A percentile compares a stretch with the other conserved stretches of the same genome.
Conservation (phyloP, 768 basidiomycete species). For the Chlorophyllum brunneum region DNA sequence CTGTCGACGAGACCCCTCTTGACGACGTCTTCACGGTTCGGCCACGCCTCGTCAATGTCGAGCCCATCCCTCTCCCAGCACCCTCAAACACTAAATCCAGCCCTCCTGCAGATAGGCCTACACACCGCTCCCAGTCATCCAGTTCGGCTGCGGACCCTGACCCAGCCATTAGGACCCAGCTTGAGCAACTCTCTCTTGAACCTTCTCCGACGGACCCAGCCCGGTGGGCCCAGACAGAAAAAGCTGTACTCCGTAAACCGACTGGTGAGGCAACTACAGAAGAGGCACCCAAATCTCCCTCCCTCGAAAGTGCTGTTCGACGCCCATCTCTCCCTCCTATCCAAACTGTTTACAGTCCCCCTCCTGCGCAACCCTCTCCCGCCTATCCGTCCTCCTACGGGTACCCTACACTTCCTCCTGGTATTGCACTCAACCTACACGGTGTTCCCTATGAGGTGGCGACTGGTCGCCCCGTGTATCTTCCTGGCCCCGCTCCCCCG, state of each 20-base stretch:
- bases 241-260: constrained; percentile 42
- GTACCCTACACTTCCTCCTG: constrained; percentile 65
- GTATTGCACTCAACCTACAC: constrained; percentile 68
- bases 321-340: constrained; percentile 35
- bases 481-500: constrained; percentile 49
- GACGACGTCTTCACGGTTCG: constrained; percentile 61
- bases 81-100: constrained; percentile 17
- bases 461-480: constrained; percentile 76
- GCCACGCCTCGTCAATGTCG: constrained; percentile 40
- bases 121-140: constrained; percentile 1
- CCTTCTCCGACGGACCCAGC: constrained; percentile 30
- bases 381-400: constrained; percentile 66
- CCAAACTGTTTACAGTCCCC: constrained; percentile 40
- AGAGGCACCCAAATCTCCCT: constrained; percentile 21
- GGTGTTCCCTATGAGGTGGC: constrained; percentile 81
- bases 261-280: neutral
- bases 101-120: constrained; percentile 14
- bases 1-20: constrained; percentile 22
- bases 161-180: constrained; percentile 30
- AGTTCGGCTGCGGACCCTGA: constrained; percentile 19
- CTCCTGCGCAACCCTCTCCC: constrained; percentile 46
- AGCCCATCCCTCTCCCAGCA: constrained; percentile 27
- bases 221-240: constrained; percentile 40
- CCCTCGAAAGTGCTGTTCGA: constrained; percentile 21
- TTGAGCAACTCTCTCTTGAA: constrained; percentile 36